Evolutionary conservation across 441 rosid species (phyloP).

Genomic region (Gossypium davidsonii): DNA sequence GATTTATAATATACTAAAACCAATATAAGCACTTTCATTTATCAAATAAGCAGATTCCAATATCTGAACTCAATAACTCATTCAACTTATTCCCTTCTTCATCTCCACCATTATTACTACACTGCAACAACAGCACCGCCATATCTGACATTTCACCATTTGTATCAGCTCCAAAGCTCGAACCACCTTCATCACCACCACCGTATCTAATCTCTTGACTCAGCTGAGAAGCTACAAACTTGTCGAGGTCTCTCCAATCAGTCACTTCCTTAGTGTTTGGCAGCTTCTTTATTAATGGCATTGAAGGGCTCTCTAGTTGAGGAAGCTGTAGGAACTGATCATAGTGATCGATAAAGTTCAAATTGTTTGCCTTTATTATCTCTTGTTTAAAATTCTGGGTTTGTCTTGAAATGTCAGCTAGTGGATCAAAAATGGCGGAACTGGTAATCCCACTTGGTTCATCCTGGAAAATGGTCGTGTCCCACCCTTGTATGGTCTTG

Average conservation of each 20-base stretch:
- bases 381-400: slow-evolving; percentile 44
- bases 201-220: slow-evolving; percentile 53
- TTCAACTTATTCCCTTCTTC: slow-evolving; percentile 39
- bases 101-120: slow-evolving; percentile 22
- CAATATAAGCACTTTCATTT: slow-evolving; percentile 24
- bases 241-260: slow-evolving; percentile 90
- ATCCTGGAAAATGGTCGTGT: slow-evolving; percentile 39
- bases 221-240: slow-evolving; percentile 86
- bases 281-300: slow-evolving; percentile 46
- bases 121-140: slow-evolving; percentile 36
- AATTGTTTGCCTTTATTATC: slow-evolving; percentile 33
- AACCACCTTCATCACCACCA: slow-evolving; percentile 11
- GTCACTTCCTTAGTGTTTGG: slow-evolving; percentile 39
- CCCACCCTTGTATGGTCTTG: slow-evolving; percentile 58
- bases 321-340: slow-evolving; percentile 55
- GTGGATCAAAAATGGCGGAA: slow-evolving; percentile 37
- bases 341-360: slow-evolving; percentile 27
- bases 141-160: not conserved
- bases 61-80: slow-evolving; percentile 44
- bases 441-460: slow-evolving; percentile 37
- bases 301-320: slow-evolving; percentile 59
- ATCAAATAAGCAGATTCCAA: slow-evolving; percentile 65
- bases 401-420: slow-evolving; percentile 45
- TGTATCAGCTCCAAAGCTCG: slow-evolving; percentile 26
- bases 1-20: slow-evolving; percentile 5